Evolutionary conservation across 116 monocot species (phyloP), one percentile per base, ranked within the genome.

Genomic region (Cymodocea nodosa): DNA sequence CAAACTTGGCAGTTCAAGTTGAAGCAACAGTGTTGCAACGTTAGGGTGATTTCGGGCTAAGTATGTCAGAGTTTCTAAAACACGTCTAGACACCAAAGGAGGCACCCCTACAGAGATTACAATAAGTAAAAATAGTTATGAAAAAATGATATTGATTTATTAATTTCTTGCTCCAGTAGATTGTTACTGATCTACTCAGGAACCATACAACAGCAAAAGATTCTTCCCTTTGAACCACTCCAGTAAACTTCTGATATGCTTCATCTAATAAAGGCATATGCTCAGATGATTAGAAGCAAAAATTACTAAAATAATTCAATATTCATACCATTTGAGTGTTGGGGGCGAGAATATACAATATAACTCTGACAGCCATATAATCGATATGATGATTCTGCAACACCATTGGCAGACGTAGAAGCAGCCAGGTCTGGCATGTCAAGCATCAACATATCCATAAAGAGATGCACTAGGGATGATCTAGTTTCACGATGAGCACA

Each of bases 391-490:
- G 86, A 67, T 62, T 99, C 99, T 58, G 56, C 39, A 63, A 50
- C 52, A 74, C 65, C 67, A 71, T 48, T 53, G 60, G 71, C 15
- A 50, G 59, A 78, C 34, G 60, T 75, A 35, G 35, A 60, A 63
- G 39, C 48, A 14, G 49, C 22, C 10, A 77, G 62, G 9, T 77
- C 83, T 39, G 76, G 51, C 19, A 92, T 70, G 68, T 99, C 93
- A 79, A 89, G 99, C 89, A 99, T 89, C 40, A 99, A 74, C 87
- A 92, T 89, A 62, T 86, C 92, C 81, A 99, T 79, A 19, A 99
- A 39, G 69, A 99, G 82, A 68, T 79, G 75, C 71, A 99, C 86
- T 64, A 86, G 66, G 24, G 80, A 87, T 34, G 73, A 76, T 68
- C 99, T 84, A 8, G 86, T 92, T 70, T 92, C 84, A 34, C 80